Conservation (phyloP, 257 asterid species). For the Solanum megistacrolobum region DNA sequence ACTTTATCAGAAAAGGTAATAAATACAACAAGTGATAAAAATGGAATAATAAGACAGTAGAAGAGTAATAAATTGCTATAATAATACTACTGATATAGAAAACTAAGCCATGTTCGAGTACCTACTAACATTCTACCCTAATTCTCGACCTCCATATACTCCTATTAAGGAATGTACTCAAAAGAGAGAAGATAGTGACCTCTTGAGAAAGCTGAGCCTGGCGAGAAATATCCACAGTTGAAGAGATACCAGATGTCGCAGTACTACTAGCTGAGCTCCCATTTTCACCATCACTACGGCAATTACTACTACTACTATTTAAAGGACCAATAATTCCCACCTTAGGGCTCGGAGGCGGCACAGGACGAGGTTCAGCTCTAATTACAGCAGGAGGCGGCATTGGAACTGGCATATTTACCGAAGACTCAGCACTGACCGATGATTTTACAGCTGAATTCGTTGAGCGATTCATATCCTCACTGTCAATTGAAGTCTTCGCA, state of each 20-base stretch:
- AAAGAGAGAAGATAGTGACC: conserved; percentile 12
- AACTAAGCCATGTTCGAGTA: neutral
- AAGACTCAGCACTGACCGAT: neutral
- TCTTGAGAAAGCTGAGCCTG: conserved; percentile 66
- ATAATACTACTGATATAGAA: neutral
- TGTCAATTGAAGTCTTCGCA: neutral
- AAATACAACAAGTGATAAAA: too few species aligned
- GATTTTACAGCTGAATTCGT: conserved; percentile 1
- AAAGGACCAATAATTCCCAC: conserved; percentile 46
- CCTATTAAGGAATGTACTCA: neutral
- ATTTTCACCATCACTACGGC: conserved; percentile 39
- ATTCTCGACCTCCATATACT: neutral
- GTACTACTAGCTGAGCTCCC: conserved; percentile 24
- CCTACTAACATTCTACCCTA: neutral
- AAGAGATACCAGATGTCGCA: conserved; percentile 7
- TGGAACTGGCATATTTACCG: neutral
- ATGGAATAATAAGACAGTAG: neutral
- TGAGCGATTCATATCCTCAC: neutral
- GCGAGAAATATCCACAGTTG: conserved; percentile 44
- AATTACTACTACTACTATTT: conserved; percentile 1
- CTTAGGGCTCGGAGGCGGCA: conserved; percentile 12
- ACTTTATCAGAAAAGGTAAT: neutral
- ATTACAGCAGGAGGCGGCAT: conserved; percentile 17
- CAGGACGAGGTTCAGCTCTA: conserved; percentile 17
- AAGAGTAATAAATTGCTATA: neutral